Conservation (phyloP, 805 yeast species). For the Candida tammaniensis region DNA sequence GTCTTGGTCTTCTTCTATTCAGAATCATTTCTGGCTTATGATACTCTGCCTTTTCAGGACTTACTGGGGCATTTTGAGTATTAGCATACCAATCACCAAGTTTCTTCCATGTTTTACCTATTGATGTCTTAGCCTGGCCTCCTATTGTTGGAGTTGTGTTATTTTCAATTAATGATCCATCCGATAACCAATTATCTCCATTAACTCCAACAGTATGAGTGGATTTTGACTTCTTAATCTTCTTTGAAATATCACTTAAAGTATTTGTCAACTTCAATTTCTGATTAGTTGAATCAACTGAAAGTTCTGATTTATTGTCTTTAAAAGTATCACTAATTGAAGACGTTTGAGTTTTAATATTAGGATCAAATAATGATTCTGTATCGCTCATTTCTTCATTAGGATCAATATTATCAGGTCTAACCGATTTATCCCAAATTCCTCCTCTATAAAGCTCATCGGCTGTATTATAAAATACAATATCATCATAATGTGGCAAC, state of each 20-base stretch:
- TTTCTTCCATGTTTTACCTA: slow-evolving; percentile 47
- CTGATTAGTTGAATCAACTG: slow-evolving; percentile 1
- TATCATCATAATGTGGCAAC: slow-evolving; percentile 85
- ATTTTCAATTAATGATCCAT: slow-evolving; percentile 21
- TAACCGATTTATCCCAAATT: slow-evolving; percentile 65
- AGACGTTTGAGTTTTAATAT: slow-evolving; percentile 1
- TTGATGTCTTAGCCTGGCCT: slow-evolving; percentile 14
- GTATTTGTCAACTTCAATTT: slow-evolving; percentile 21
- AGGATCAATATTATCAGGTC: slow-evolving; percentile 1
- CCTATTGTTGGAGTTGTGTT: slow-evolving; percentile 6
- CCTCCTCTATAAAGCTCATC: slow-evolving; percentile 87
- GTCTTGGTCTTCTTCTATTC: slow-evolving; percentile 44
- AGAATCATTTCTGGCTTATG: slow-evolving; percentile 69
- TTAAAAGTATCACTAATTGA: background rate
- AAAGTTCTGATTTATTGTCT: slow-evolving; percentile 7
- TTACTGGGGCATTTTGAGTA: slow-evolving; percentile 15
- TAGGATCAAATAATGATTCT: slow-evolving; percentile 6
- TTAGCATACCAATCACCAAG: slow-evolving; percentile 63
- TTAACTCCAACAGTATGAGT: slow-evolving; percentile 20
- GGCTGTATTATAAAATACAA: slow-evolving; percentile 63
- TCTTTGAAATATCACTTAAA: slow-evolving; percentile 23
- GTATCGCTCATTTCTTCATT: background rate
- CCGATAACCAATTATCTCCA: slow-evolving; percentile 24
- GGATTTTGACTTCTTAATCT: slow-evolving; percentile 24
- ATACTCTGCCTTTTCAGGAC: slow-evolving; percentile 24